A percentile compares a stretch with the other conserved stretches of the same genome.
These are phyloP conservation scores for Talaromyces ruber DNA, from an alignment of 495 filamentous ascomycete species.

Conservation along the genomic window DNA sequence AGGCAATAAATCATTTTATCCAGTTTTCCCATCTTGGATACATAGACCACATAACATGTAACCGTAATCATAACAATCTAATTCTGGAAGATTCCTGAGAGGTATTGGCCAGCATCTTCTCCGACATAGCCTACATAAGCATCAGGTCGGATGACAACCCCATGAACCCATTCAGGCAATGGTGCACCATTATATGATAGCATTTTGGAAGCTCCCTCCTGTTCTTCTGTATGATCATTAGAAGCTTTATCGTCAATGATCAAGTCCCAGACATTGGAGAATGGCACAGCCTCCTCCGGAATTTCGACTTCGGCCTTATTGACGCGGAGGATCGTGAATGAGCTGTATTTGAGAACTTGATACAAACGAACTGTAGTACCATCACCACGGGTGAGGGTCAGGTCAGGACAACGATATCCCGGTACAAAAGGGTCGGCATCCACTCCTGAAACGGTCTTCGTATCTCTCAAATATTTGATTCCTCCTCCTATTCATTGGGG, in stretches of 20 bases:
- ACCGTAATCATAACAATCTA: neutral
- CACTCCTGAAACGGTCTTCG: neutral
- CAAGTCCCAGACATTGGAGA: neutral
- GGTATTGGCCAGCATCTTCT: neutral
- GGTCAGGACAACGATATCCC: neutral
- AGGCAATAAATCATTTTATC: neutral
- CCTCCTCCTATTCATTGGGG: neutral
- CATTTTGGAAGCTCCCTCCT: neutral
- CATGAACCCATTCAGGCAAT: neutral
- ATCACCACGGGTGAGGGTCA: neutral
- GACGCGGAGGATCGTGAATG: neutral
- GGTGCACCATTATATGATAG: neutral
- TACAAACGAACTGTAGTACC: neutral
- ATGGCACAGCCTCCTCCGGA: neutral
- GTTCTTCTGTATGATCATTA: neutral
- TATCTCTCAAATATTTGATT: neutral
- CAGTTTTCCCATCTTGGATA: neutral
- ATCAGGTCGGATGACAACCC: neutral
- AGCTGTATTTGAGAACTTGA: neutral
- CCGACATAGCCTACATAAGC: neutral
- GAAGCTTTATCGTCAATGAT: neutral
- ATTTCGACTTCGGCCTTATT: neutral
- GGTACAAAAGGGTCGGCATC: neutral
- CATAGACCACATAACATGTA: neutral
- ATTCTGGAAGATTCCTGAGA: neutral